Evolutionary conservation across 2,329 filamentous ascomycete genomes (phyloP).

Genomic region (Colletotrichum kahawae): DNA sequence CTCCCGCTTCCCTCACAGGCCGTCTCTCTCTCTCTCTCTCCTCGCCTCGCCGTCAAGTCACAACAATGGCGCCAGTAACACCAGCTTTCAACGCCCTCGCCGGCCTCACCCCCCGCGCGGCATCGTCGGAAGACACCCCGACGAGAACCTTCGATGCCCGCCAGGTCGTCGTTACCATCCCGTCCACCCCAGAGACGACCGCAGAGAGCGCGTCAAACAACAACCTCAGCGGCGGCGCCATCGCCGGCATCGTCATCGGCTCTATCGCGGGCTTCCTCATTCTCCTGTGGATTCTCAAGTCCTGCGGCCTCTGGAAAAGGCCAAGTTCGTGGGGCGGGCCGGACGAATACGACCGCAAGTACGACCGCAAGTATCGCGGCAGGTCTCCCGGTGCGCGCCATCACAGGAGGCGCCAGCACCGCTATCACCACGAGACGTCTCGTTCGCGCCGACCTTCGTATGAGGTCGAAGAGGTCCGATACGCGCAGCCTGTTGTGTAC

Average conservation of each 20-base stretch:
- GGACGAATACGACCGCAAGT: not conserved
- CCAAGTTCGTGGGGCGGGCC: slow-evolving; percentile 4
- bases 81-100: not conserved
- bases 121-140: not conserved
- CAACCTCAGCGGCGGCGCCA: slow-evolving; percentile 51
- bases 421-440: slow-evolving; percentile 18
- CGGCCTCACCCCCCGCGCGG: not conserved
- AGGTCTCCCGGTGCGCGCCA: slow-evolving; percentile 7
- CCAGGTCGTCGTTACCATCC: slow-evolving; percentile 36
- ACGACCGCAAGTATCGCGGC: slow-evolving; percentile 3
- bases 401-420: not conserved
- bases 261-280: slow-evolving; percentile 51
- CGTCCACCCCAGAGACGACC: slow-evolving; percentile 21
- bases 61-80: slow-evolving; percentile 8
- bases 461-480: slow-evolving; percentile 15
- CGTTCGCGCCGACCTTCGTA: slow-evolving; percentile 10
- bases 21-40: not conserved
- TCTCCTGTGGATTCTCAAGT: slow-evolving; percentile 51
- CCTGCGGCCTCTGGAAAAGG: slow-evolving; percentile 33
- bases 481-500: slow-evolving; percentile 13
- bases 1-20: not conserved
- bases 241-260: slow-evolving; percentile 57
- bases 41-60: not conserved
- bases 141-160: slow-evolving; percentile 9
- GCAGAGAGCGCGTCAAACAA: slow-evolving; percentile 23